Evolutionary conservation across 1,139 yeast species (phyloP).

Genomic region (Scheffersomyces segobiensis): DNA sequence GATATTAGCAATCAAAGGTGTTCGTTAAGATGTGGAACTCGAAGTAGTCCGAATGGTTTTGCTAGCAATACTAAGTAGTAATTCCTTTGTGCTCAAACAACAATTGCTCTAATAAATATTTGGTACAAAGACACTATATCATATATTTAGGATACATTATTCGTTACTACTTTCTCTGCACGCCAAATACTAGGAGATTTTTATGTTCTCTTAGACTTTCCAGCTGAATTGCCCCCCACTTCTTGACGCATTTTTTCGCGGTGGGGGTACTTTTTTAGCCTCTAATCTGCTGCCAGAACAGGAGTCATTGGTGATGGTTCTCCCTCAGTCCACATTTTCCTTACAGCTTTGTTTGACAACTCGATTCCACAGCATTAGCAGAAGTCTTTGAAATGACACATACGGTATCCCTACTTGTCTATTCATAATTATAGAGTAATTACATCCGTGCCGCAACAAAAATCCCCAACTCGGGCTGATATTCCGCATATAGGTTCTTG

Average conservation of each 20-base stretch:
- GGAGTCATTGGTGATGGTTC: neutral
- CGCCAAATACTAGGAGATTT: neutral
- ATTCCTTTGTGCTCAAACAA: no score
- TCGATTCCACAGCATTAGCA: neutral
- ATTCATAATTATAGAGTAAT: neutral
- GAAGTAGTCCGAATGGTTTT: no score
- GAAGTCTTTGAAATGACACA: neutral
- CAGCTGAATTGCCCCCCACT: neutral
- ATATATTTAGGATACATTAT: no score
- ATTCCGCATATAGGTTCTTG: no score
- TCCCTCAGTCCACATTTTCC: neutral
- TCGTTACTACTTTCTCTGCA: neutral
- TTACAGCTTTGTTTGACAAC: neutral
- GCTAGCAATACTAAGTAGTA: no score
- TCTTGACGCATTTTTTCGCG: neutral
- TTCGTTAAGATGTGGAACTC: no score
- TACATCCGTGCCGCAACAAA: neutral
- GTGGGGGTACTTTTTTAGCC: neutral
- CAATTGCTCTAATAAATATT: no score
- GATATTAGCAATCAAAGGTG: no score
- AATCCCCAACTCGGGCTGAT: neutral
- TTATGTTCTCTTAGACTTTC: neutral
- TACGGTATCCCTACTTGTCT: neutral
- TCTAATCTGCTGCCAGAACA: neutral
- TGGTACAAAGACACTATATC: no score